These are phyloP conservation scores for Ophiosphaerella narmari DNA, from an alignment of 2,329 filamentous ascomycete species.

Conservation along the genomic window DNA sequence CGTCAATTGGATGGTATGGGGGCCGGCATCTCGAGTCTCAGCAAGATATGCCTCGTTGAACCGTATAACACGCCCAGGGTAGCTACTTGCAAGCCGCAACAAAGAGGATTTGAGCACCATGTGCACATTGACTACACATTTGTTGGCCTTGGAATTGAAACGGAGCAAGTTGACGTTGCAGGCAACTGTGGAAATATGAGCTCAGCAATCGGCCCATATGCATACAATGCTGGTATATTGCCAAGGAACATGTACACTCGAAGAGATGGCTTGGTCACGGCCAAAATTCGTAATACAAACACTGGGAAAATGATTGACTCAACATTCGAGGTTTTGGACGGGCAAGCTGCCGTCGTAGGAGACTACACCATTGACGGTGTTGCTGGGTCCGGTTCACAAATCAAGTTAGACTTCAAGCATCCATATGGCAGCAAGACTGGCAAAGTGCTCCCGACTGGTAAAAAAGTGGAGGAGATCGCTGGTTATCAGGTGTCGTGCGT, in stretches of 20 bases:
- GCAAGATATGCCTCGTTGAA: conserved; percentile 71
- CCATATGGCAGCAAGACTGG: conserved; percentile 69
- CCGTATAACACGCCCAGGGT: conserved; percentile 16
- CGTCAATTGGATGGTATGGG: conserved; percentile 75
- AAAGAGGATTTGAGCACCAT: neutral
- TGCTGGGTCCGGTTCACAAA: conserved; percentile 59
- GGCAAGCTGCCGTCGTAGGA: conserved; percentile 55
- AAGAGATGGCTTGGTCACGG: conserved; percentile 48
- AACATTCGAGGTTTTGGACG: conserved; percentile 58
- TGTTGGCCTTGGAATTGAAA: conserved; percentile 66
- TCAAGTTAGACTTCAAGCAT: conserved; percentile 65
- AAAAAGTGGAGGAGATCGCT: conserved; percentile 56
- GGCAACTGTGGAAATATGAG: conserved; percentile 79
- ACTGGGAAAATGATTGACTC: conserved; percentile 67
- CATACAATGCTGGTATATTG: conserved; percentile 61
- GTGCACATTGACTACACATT: conserved; percentile 71
- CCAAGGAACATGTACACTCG: conserved; percentile 29
- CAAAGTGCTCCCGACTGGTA: conserved; percentile 64
- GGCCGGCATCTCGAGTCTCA: conserved; percentile 69
- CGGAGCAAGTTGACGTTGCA: conserved; percentile 64
- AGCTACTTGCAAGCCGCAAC: neutral
- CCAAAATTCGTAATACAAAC: conserved; percentile 73
- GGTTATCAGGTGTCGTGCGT: conserved; percentile 61
- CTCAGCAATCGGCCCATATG: conserved; percentile 60
- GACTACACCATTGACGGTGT: conserved; percentile 69